Evolutionary conservation across 1,284 basidiomycete species (phyloP).

Genomic region (Malassezia sp.): DNA sequence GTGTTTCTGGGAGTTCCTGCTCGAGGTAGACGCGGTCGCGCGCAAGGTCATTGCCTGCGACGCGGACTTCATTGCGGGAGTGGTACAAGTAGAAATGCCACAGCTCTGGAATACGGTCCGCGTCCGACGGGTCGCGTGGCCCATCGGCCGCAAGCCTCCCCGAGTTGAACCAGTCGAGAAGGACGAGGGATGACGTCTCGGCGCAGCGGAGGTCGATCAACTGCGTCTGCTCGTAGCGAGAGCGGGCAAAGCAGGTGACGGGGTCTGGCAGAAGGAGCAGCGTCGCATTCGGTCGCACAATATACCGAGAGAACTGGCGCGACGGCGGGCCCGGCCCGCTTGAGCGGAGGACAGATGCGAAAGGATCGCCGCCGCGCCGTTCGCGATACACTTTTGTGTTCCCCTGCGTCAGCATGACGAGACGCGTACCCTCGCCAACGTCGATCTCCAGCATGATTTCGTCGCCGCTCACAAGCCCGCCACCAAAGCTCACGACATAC

Average conservation of each 20-base stretch:
- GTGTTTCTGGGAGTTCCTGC: slow-evolving; percentile 41
- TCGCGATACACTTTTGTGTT: slow-evolving; percentile 43
- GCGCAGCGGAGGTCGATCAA: slow-evolving; percentile 30
- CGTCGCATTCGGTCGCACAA: slow-evolving; percentile 27
- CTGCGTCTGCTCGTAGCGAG: slow-evolving; percentile 37
- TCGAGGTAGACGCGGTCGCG: slow-evolving; percentile 68
- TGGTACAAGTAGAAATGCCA: slow-evolving; percentile 79
- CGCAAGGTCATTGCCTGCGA: slow-evolving; percentile 57
- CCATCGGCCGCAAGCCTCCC: slow-evolving; percentile 23
- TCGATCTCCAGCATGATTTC: slow-evolving; percentile 57
- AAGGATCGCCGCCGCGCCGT: slow-evolving; percentile 4
- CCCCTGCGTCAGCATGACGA: slow-evolving; percentile 72
- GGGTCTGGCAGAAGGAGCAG: slow-evolving; percentile 37
- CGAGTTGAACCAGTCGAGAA: slow-evolving; percentile 44
- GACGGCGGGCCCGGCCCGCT: background rate
- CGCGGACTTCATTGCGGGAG: slow-evolving; percentile 70
- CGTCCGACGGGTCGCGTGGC: slow-evolving; percentile 1
- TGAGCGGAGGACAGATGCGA: background rate
- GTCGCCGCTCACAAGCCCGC: slow-evolving; percentile 84
- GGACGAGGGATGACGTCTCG: slow-evolving; percentile 23
- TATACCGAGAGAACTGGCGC: slow-evolving; percentile 11
- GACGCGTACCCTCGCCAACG: slow-evolving; percentile 53
- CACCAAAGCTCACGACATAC: slow-evolving; percentile 80
- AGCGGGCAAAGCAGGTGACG: slow-evolving; percentile 34
- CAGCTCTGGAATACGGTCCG: slow-evolving; percentile 59